Base-by-base conservation (phyloP, 1,139 yeast species). In the Yamadazyma songkhlaensis region DNA sequence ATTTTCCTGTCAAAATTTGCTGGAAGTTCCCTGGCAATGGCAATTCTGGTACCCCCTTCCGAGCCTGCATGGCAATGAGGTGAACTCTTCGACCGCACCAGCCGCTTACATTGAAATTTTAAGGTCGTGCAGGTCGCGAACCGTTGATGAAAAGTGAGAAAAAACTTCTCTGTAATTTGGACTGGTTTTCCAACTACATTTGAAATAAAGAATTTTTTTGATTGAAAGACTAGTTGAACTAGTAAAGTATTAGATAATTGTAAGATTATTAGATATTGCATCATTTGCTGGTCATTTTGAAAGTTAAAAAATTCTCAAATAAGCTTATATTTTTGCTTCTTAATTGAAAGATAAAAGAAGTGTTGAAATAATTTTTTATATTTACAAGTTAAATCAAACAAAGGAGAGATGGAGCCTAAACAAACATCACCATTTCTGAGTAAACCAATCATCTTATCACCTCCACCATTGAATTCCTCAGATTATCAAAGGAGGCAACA, bases 361-460 rank as follows among this genome's bases (percentile, higher is more conserved):
- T n/a, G n/a, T n/a, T n/a, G n/a, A n/a, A n/a, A n/a, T n/a, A n/a
- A n/a, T n/a, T n/a, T n/a, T n/a, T n/a, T n/a, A n/a, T n/a, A n/a
- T n/a, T n/a, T n/a, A n/a, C n/a, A n/a, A n/a, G n/a, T n/a, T n/a
- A n/a, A n/a, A n/a, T n/a, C n/a, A n/a, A n/a, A n/a, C n/a, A n/a
- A n/a, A n/a, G n/a, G n/a, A n/a, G n/a, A n/a, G 4, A 44, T 44
- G 48, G 48, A 41, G 25, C 32, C 37, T 24, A 45, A 37, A 34
- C 37, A 42, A 29, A 26, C 43, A 9, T 40, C 48, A 3, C 49
- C 47, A 7, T 47, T 43, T 30, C 47, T 36, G 39, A 31, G 35
- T 10, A 54, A 68, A 39, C 73, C 73, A 24, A 67, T 67, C 34
- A 54, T 66, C 35, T 58, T 67, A 43, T 67, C 74, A 15, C 72